Base-by-base conservation (phyloP, 805 yeast species). In the Zygosaccharomyces bisporus region DNA sequence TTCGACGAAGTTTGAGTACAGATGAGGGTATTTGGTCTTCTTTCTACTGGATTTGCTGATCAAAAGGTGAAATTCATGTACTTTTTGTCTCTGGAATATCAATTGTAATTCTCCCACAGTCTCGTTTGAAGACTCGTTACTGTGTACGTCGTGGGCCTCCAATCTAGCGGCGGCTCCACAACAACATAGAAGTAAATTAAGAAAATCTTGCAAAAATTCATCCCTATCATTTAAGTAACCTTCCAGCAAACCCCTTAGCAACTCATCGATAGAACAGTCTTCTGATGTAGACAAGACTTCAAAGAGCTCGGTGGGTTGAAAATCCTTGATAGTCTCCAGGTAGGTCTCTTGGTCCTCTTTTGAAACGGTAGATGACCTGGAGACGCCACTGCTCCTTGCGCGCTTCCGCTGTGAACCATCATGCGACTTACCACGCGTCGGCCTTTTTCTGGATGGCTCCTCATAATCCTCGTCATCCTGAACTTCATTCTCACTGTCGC, bases 71-170 rank as follows among this genome's bases (percentile, higher is more conserved):
- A 77, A 86, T 53, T 86, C 93, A 55, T 83, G 90, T 30, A 70
- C 57, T 41, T 71, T 71, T 61, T 85, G 90, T 10, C 70, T 68
- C 43, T 74, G 70, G 53, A 86, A 85, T 35, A 76, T 65, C 14
- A 77, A 69, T 49, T 85, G 84, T 20, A 89, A 64, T 61, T 87
- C 95, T 3, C 75, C 79, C 7, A 86, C 76, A 0, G 96, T 86
- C 27, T 81, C 84, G 12, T 75, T 69, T 0, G 93, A 85, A 6
- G 86, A 77, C 33, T 84, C 89, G 42, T 76, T 69, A 55, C 80
- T 81, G 18, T 69, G 71, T 39, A 87, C 80, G 60, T 89, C 96
- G 61, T 90, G 95, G 20, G 79, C 77, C 47, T 81, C 81, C 7
- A 86, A 76, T 19, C 75, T 76, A 1, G 79, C 71, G 16, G 78